A percentile compares a stretch with the other conserved stretches of the same genome.
phyloP scores from a whole-genome alignment of 2,329 filamentous ascomycete species.

The Blastomyces parvus region DNA sequence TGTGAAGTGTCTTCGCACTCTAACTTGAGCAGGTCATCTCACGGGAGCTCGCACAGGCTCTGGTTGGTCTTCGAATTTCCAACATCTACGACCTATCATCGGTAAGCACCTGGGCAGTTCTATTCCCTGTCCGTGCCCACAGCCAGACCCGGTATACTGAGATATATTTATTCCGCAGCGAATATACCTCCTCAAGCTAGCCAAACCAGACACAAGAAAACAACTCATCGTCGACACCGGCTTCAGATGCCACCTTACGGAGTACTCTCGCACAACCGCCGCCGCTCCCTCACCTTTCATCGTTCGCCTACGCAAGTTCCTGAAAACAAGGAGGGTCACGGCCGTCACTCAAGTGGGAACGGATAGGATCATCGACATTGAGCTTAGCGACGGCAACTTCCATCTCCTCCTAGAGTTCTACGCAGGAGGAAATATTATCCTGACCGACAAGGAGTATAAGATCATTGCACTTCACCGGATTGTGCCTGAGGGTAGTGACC shows the following conservation, averaged over 20 bases:
- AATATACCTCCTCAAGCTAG: slow-evolving; percentile 91
- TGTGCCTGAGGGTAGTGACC: slow-evolving; percentile 70
- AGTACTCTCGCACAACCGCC: slow-evolving; percentile 79
- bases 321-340: slow-evolving; percentile 79
- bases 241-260: slow-evolving; percentile 89
- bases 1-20: neutral
- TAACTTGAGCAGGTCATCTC: slow-evolving; percentile 64
- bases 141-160: neutral
- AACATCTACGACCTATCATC: slow-evolving; percentile 96
- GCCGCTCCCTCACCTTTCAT: slow-evolving; percentile 79
- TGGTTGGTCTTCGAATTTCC: slow-evolving; percentile 70
- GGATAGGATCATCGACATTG: slow-evolving; percentile 83
- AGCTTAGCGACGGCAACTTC: slow-evolving; percentile 86
- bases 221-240: slow-evolving; percentile 90
- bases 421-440: slow-evolving; percentile 85
- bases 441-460: slow-evolving; percentile 75
- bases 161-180: slow-evolving; percentile 40
- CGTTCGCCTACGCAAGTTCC: slow-evolving; percentile 69
- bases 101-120: slow-evolving; percentile 36
- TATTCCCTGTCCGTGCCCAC: no score
- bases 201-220: slow-evolving; percentile 78
- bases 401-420: slow-evolving; percentile 91
- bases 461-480: slow-evolving; percentile 72
- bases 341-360: slow-evolving; percentile 77
- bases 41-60: slow-evolving; percentile 71